These are phyloP conservation scores for Thecaphora frezii DNA, from an alignment of 1,284 basidiomycete species.

Conservation along the genomic window DNA sequence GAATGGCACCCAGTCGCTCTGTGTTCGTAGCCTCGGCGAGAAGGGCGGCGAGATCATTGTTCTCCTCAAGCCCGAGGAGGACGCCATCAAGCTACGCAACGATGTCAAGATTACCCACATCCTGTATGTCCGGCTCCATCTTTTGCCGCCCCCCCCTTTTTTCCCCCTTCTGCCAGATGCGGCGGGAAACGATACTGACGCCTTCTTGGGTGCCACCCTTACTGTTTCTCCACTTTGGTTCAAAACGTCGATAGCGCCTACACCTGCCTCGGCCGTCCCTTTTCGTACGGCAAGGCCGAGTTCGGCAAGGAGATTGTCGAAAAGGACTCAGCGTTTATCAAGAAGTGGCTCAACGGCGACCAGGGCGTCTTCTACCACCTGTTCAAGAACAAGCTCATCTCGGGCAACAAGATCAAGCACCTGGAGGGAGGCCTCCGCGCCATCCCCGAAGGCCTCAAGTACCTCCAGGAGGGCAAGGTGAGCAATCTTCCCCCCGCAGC, in stretches of 20 bases:
- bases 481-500: background rate
- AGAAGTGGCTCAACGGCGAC: slow-evolving; percentile 37
- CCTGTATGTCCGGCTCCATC: slow-evolving; percentile 7
- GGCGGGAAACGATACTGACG: too few species aligned
- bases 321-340: slow-evolving; percentile 22
- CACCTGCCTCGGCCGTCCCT: slow-evolving; percentile 39
- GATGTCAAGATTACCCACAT: slow-evolving; percentile 47
- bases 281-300: slow-evolving; percentile 37
- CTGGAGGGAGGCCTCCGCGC: slow-evolving; percentile 40
- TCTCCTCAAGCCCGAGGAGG: slow-evolving; percentile 44
- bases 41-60: slow-evolving; percentile 41
- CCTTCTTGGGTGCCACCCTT: too few species aligned
- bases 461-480: slow-evolving; percentile 43
- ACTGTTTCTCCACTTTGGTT: too few species aligned
- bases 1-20: slow-evolving; percentile 46
- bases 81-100: slow-evolving; percentile 38
- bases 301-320: slow-evolving; percentile 26
- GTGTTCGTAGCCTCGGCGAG: slow-evolving; percentile 34
- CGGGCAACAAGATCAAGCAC: slow-evolving; percentile 42
- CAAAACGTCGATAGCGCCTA: slow-evolving; percentile 32
- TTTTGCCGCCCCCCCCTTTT: too few species aligned
- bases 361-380: slow-evolving; percentile 39
- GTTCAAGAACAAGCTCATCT: slow-evolving; percentile 29
- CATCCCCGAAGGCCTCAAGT: slow-evolving; percentile 42
- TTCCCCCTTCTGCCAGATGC: too few species aligned